These are phyloP conservation scores for Elongisporangium anandrum DNA, from an alignment of 352 stramenopile genomes.

Conservation along the genomic window DNA sequence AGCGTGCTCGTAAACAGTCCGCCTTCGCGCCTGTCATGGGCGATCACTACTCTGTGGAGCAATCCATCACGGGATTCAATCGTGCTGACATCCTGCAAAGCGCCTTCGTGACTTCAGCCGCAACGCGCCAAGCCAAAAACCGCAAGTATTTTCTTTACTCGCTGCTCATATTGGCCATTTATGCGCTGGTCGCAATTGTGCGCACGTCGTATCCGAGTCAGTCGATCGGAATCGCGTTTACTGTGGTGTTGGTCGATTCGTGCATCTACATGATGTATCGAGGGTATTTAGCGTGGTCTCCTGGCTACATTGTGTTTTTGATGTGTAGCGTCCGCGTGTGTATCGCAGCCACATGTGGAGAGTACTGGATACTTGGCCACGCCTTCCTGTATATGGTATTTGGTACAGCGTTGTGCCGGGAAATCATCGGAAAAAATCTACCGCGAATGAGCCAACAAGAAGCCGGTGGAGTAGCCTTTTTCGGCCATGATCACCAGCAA, in stretches of 20 bases:
- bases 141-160: slow-evolving; percentile 45
- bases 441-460: slow-evolving; percentile 80
- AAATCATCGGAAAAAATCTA: slow-evolving; percentile 81
- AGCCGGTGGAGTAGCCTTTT: slow-evolving; percentile 78
- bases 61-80: slow-evolving; percentile 65
- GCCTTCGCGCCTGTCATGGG: slow-evolving; percentile 74
- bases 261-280: slow-evolving; percentile 75
- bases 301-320: slow-evolving; percentile 80
- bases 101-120: slow-evolving; percentile 62
- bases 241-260: slow-evolving; percentile 62
- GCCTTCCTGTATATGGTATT: slow-evolving; percentile 80
- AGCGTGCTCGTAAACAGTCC: slow-evolving; percentile 42
- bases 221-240: slow-evolving; percentile 58
- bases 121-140: slow-evolving; percentile 46
- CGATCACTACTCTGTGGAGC: slow-evolving; percentile 75
- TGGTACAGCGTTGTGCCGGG: slow-evolving; percentile 65
- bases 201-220: slow-evolving; percentile 60
- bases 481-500: slow-evolving; percentile 66
- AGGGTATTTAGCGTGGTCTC: slow-evolving; percentile 66
- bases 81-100: slow-evolving; percentile 76
- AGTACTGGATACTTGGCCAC: slow-evolving; percentile 80
- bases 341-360: slow-evolving; percentile 58
- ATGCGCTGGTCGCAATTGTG: slow-evolving; percentile 48
- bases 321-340: slow-evolving; percentile 65
- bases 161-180: slow-evolving; percentile 42